These are phyloP conservation scores for Lipomyces mesembrius DNA, from an alignment of 805 yeast genomes.

Conservation along the genomic window DNA sequence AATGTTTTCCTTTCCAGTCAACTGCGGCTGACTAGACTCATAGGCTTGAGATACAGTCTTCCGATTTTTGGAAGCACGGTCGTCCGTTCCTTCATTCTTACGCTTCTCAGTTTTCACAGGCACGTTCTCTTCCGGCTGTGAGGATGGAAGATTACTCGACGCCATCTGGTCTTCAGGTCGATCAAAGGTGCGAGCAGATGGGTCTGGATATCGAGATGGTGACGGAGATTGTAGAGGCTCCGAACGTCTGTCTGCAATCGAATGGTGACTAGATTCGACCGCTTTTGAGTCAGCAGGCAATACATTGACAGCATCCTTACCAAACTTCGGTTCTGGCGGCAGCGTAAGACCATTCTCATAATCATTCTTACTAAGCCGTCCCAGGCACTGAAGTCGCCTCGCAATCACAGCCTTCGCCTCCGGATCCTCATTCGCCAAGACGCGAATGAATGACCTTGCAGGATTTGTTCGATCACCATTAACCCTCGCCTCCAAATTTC, in stretches of 20 bases:
- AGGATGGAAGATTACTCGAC: not conserved
- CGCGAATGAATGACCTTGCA: not conserved
- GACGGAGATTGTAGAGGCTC: not conserved
- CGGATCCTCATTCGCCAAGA: not conserved
- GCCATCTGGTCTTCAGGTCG: not conserved
- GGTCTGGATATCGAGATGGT: not conserved
- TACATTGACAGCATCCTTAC: not conserved
- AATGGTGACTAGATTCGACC: not conserved
- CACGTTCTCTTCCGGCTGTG: not conserved
- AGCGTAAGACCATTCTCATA: not conserved
- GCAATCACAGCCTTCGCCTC: not conserved
- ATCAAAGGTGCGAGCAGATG: not conserved
- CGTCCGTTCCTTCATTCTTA: not conserved
- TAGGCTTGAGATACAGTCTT: not conserved
- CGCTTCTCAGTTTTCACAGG: not conserved
- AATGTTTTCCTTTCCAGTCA: not conserved
- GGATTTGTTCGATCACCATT: not conserved
- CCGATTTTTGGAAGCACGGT: not conserved
- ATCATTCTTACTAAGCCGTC: not conserved
- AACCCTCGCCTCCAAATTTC: slow-evolving; percentile 1
- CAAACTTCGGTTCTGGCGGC: not conserved
- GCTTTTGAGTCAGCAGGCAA: not conserved
- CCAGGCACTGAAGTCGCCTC: not conserved
- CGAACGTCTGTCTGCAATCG: not conserved
- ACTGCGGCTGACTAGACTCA: not conserved